phyloP scores from a whole-genome alignment of 169 alveolate species.

The Eimeria sp. region DNA sequence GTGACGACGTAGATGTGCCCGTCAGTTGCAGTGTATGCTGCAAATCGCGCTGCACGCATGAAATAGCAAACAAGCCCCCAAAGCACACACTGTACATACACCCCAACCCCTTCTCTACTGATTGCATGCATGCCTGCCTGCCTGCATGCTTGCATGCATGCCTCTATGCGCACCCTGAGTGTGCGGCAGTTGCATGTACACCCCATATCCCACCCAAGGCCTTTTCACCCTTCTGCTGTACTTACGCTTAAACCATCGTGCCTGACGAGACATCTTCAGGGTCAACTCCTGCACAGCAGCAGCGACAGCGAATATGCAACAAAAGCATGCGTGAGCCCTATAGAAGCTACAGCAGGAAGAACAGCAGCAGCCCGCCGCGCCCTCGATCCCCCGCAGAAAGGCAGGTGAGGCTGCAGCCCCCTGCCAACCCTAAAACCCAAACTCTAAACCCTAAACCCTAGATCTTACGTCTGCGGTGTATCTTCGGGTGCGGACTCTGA shows the following conservation, averaged over 20 bases:
- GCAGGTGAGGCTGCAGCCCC: neutral
- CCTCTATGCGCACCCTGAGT: neutral
- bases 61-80: neutral
- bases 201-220: neutral
- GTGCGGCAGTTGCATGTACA: neutral
- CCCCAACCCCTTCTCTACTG: neutral
- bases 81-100: neutral
- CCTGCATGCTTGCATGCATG: neutral
- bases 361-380: slow-evolving; percentile 19
- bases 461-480: slow-evolving; percentile 13
- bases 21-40: slow-evolving; percentile 17
- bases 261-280: slow-evolving; percentile 36
- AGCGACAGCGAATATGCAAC: neutral
- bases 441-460: neutral
- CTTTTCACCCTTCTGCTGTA: neutral
- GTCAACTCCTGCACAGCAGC: slow-evolving; percentile 22
- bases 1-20: slow-evolving; percentile 34
- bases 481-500: slow-evolving; percentile 12
- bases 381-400: neutral
- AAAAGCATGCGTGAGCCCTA: neutral
- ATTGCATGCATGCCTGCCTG: neutral
- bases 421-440: neutral
- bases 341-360: slow-evolving; percentile 5
- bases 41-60: neutral
- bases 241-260: slow-evolving; percentile 38